Evolutionary conservation across 2,329 filamentous ascomycete species (phyloP).

Genomic region (Epichloe hybrida): DNA sequence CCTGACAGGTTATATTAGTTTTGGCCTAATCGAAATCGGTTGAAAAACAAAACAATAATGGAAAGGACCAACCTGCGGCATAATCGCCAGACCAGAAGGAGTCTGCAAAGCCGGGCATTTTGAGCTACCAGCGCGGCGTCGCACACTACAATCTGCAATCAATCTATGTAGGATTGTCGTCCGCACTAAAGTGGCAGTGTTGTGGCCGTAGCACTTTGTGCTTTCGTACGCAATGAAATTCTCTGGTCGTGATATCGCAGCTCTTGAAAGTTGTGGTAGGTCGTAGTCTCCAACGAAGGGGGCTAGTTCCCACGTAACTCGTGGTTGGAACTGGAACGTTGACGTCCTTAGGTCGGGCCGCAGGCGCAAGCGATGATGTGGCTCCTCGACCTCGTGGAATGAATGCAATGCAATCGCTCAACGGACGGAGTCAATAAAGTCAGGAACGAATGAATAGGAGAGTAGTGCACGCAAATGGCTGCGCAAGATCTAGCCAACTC

Average conservation of each 20-base stretch:
- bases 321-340: background rate
- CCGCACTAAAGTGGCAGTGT: background rate
- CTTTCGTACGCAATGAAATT: background rate
- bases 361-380: background rate
- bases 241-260: no score
- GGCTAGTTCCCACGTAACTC: background rate
- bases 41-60: background rate
- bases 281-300: background rate
- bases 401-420: background rate
- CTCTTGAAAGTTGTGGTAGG: background rate
- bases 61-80: slow-evolving; percentile 57
- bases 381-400: background rate
- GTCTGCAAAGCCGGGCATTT: slow-evolving; percentile 80
- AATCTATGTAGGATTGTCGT: background rate
- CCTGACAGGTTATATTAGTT: slow-evolving; percentile 30
- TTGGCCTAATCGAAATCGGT: background rate
- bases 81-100: slow-evolving; percentile 99
- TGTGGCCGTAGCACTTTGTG: background rate
- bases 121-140: slow-evolving; percentile 16
- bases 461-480: background rate
- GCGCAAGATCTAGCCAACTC: background rate
- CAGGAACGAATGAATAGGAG: background rate
- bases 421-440: background rate
- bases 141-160: background rate
- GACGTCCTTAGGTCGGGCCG: background rate